Evolutionary conservation across 441 rosid species (phyloP).

Genomic region (Gossypium lobatum): DNA sequence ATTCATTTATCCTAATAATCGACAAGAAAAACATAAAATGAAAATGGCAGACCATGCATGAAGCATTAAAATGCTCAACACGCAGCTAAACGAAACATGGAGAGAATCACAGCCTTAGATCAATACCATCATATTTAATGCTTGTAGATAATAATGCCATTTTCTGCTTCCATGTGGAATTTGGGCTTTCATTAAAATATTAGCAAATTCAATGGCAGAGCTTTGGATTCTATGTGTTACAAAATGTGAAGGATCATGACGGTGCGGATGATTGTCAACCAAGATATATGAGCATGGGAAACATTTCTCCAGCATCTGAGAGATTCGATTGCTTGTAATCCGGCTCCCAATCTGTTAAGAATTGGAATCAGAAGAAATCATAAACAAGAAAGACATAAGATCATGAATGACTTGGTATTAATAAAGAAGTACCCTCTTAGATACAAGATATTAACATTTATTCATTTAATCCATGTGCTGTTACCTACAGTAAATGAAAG

Average conservation of each 20-base stretch:
- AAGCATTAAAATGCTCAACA: background rate
- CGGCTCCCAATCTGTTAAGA: conserved; percentile 80
- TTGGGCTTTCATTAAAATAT: conserved; percentile 43
- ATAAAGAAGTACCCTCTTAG: background rate
- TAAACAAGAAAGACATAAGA: conserved; percentile 11
- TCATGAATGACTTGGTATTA: conserved; percentile 2
- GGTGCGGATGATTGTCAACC: conserved; percentile 76
- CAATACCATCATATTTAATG: conserved; percentile 58
- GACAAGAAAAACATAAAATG: background rate
- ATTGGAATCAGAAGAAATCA: conserved; percentile 23
- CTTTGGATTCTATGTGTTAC: conserved; percentile 91
- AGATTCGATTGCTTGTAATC: conserved; percentile 78
- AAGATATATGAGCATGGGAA: conserved; percentile 66
- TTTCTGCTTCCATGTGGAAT: conserved; percentile 36
- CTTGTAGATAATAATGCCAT: conserved; percentile 47
- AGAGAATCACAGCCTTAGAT: conserved; percentile 18
- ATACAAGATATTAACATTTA: background rate
- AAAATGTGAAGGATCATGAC: conserved; percentile 93
- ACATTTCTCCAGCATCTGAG: conserved; percentile 76
- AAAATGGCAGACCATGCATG: background rate
- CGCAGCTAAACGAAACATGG: conserved; percentile 1
- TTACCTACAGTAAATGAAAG: conserved; percentile 4
- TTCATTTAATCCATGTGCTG: background rate
- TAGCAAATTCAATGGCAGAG: conserved; percentile 57
- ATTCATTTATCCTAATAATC: background rate